phyloP scores from a whole-genome alignment of 306 rosid genomes.

The Prunus padus region DNA sequence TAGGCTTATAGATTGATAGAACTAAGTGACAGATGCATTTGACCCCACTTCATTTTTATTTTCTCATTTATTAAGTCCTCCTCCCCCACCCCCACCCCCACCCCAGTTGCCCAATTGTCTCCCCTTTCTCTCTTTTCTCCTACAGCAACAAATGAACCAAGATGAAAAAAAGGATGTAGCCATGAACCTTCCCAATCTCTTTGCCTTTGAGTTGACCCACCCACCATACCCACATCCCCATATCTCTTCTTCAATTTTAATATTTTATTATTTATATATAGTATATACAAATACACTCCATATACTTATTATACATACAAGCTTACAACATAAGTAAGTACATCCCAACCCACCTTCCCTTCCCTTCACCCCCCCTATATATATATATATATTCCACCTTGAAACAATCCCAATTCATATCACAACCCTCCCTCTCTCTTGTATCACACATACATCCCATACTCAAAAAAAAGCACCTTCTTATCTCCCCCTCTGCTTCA shows the following conservation, averaged over 20 bases:
- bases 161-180: not conserved
- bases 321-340: conserved; percentile 6
- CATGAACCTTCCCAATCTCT: conserved; percentile 64
- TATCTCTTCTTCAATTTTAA: not conserved
- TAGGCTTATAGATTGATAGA: no score
- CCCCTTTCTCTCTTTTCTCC: conserved; percentile 8
- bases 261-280: no score
- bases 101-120: conserved; percentile 10
- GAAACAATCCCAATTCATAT: conserved; percentile 36
- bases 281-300: conserved; percentile 17
- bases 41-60: no score
- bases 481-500: not conserved
- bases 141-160: not conserved
- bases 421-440: conserved; percentile 1
- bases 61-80: no score
- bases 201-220: conserved; percentile 61
- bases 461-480: conserved; percentile 25
- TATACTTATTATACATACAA: conserved; percentile 11
- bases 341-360: not conserved
- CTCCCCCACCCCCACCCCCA: no score
- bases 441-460: conserved; percentile 3
- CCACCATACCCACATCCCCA: conserved; percentile 55
- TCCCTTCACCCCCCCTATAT: not conserved
- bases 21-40: no score
- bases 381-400: conserved; percentile 57